Percentiles rank a stretch among this genome's conserved stretches.
phyloP scores from a whole-genome alignment of 257 asterid genomes.

The Gynochthodes officinalis region DNA sequence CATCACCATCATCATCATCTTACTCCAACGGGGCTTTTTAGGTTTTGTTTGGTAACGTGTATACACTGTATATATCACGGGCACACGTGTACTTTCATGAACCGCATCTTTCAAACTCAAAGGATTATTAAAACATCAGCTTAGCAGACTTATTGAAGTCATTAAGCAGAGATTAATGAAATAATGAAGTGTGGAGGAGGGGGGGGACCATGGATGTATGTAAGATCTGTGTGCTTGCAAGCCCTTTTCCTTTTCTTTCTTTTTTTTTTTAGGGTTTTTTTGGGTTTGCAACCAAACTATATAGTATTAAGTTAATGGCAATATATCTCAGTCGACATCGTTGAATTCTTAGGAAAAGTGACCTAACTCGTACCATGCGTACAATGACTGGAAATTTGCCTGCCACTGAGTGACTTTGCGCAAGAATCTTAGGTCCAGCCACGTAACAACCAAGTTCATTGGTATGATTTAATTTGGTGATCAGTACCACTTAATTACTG shows the following conservation, averaged over 20 bases:
- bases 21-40: constrained; percentile 10
- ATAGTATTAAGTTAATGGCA: neutral
- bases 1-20: constrained; percentile 3
- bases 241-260: neutral
- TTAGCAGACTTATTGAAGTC: constrained; percentile 21
- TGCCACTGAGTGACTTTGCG: constrained; percentile 20
- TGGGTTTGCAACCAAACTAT: constrained; percentile 1
- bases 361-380: constrained; percentile 23
- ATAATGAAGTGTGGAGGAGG: neutral
- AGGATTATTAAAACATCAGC: neutral
- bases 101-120: constrained; percentile 8
- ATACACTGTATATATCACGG: constrained; percentile 10
- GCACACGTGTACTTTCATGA: constrained; percentile 18
- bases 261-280: constrained; percentile 21
- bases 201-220: constrained; percentile 31
- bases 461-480: neutral
- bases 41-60: constrained; percentile 29
- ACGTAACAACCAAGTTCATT: neutral
- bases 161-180: constrained; percentile 18
- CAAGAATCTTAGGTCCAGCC: constrained; percentile 17
- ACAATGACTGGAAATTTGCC: constrained; percentile 23
- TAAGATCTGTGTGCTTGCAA: constrained; percentile 15
- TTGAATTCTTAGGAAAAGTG: constrained; percentile 19
- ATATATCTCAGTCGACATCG: neutral
- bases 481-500: too few relatives aligned